Evolutionary conservation across 2,329 filamentous ascomycete species (phyloP).

Genomic region (Malbranchea zuffiana): DNA sequence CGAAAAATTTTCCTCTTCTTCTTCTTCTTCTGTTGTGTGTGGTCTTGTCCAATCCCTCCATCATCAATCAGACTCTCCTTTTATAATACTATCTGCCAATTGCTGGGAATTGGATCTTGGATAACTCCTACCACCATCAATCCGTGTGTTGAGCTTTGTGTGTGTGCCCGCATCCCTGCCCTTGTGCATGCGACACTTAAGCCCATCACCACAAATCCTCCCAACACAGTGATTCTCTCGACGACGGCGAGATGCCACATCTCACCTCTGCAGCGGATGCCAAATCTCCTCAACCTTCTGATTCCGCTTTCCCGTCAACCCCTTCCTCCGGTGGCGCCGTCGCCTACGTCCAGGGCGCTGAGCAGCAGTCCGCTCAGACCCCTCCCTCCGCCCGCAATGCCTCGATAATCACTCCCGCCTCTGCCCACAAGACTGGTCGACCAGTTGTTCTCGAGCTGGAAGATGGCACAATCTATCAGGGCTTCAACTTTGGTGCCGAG

Average conservation of each 20-base stretch:
- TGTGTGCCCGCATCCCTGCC: neutral
- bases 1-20: constrained; percentile 10
- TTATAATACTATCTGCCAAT: too few relatives aligned
- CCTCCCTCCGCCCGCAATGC: constrained; percentile 22
- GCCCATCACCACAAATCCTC: constrained; percentile 1
- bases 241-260: constrained; percentile 23
- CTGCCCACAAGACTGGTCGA: constrained; percentile 50
- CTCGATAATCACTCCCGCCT: constrained; percentile 45
- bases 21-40: constrained; percentile 8
- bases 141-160: too few relatives aligned
- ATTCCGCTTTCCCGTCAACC: constrained; percentile 26
- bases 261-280: constrained; percentile 16
- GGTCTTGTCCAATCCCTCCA: constrained; percentile 5
- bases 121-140: too few relatives aligned
- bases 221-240: constrained; percentile 12
- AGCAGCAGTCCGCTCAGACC: constrained; percentile 24
- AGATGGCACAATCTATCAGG: constrained; percentile 83
- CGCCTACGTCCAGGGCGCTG: constrained; percentile 25
- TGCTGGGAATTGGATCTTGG: neutral
- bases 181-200: neutral
- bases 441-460: constrained; percentile 82
- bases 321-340: constrained; percentile 33
- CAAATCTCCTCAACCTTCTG: constrained; percentile 11
- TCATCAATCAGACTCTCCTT: neutral
- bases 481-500: constrained; percentile 89